Evolutionary conservation across 441 rosid species (phyloP), one percentile per base, ranked within the genome.

Genomic region (Viola pubescens): DNA sequence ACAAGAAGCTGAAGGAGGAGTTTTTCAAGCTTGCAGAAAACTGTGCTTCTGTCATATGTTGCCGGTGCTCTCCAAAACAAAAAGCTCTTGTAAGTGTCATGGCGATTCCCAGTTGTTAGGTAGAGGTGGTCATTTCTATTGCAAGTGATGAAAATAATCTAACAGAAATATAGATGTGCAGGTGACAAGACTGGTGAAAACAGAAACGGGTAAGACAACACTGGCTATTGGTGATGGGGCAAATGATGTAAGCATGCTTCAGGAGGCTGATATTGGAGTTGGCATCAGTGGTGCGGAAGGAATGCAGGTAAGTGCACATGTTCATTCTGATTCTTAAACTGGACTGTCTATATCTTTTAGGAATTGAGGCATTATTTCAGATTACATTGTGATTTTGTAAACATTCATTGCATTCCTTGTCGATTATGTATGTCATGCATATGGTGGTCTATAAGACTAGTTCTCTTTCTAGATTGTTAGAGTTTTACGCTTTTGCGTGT

Each of bases 221-320:
- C 51, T 90, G n/a, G 96, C 99, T 12, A 77, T 94, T 68, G 97
- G 99, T 46, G 99, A 94, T 59, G 97, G 99, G 6, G 99, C 87
- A 48, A 94, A 94, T 68, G 99, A 94, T 77, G 96, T 88, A 5
- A 89, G 97, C 16, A 94, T 94, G 99, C 88, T 94, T 76, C 99
- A 94, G 73, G 99, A 88, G 75, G 97, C 99, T 11, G 97, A 94
- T 71, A 94, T 94, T 62, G 99, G 99, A 66, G 84, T 94, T 3
- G 99, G 99, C 52, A 90, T 94, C 58, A 89, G 94, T 43, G 97
- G 99, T 49, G 85, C 79, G 6, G 99, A 90, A 82, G 99, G 99
- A 61, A 90, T 86, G 97, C 97, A 94, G 88, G 97, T 90, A 5
- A 54, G 26, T 56, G 6, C 1, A 11, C 52, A 58, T 56, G 5